Percentiles rank a stretch among this genome's conserved stretches.
These are phyloP conservation scores for Verticillium zaregamsianum DNA, from an alignment of 2,329 filamentous ascomycete genomes.

Conservation along the genomic window DNA sequence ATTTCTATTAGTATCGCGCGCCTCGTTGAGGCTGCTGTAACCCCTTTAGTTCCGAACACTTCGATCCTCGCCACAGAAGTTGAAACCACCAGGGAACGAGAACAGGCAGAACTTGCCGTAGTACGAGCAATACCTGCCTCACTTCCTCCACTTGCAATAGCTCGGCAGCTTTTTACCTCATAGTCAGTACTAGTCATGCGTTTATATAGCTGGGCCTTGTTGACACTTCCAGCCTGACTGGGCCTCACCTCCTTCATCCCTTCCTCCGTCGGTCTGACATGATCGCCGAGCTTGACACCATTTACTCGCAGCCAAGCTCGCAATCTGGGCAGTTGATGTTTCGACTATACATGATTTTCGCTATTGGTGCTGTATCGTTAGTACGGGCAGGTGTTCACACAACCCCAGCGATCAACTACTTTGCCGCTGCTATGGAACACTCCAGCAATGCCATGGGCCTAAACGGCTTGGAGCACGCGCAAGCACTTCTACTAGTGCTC, in stretches of 20 bases:
- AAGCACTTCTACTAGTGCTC: neutral
- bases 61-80: neutral
- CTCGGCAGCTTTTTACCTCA: neutral
- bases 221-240: neutral
- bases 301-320: neutral
- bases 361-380: neutral
- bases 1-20: neutral
- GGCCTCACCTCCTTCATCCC: neutral
- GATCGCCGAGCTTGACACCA: neutral
- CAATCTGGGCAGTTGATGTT: neutral
- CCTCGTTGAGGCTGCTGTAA: slow-evolving; percentile 1
- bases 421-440: neutral
- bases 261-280: neutral
- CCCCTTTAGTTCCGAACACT: neutral
- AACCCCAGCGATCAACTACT: neutral
- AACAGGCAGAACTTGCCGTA: no score
- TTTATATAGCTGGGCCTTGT: neutral
- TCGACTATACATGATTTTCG: neutral
- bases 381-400: neutral
- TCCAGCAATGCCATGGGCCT: neutral
- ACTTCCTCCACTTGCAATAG: neutral
- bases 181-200: neutral
- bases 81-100: no score
- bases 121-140: neutral
- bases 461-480: neutral